Base-by-base conservation (phyloP, 495 filamentous ascomycete genomes). In the Talaromyces trachyspermus region DNA sequence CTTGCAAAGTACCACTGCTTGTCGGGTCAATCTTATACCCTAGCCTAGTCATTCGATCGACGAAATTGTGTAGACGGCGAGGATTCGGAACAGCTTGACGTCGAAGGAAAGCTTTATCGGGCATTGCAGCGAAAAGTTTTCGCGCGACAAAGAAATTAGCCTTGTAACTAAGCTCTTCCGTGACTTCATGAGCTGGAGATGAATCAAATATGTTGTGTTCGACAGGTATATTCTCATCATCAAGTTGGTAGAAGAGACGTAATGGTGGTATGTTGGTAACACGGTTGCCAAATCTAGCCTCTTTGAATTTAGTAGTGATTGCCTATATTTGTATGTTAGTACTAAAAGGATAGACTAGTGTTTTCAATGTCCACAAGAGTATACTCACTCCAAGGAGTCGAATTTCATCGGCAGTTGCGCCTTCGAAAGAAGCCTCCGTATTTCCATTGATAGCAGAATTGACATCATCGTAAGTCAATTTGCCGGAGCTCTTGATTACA, bases 211-310 rank as follows among this genome's bases (percentile, higher is more conserved):
- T 87, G 69, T 97, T 98, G 57, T 87, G 79, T 67, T 92, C 89
- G 19, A 96, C 88, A 0, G 91, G 92, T 27, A 96, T 88, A 61
- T 96, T 96, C 72, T 98, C 92, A 54, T 98, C 92, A 56, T 98
- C 94, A n/a, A 96, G 79, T 62, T 92, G 86, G 60, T 95, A 85
- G 30, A 97, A 69, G 26, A 98, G 77, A 35, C 92, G 85, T 41
- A 97, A 78, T 38, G 90, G 80, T 15, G 90, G 85, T 50, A 95
- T 85, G 7, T 84, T 77, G 25, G 83, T 77, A 19, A 80, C 78
- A 18, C 83, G 83, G 44, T 88, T 83, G 39, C 86, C 86, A 51
- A 92, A 84, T 36, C 92, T 80, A 5, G 81, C 76, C 61, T 95
- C 86, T 29, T 88, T 85, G 76, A 95, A 92, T 61, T 90, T 95